phyloP scores from a whole-genome alignment of 192 early-diverging fungal species.

The Mortierella claussenii region DNA sequence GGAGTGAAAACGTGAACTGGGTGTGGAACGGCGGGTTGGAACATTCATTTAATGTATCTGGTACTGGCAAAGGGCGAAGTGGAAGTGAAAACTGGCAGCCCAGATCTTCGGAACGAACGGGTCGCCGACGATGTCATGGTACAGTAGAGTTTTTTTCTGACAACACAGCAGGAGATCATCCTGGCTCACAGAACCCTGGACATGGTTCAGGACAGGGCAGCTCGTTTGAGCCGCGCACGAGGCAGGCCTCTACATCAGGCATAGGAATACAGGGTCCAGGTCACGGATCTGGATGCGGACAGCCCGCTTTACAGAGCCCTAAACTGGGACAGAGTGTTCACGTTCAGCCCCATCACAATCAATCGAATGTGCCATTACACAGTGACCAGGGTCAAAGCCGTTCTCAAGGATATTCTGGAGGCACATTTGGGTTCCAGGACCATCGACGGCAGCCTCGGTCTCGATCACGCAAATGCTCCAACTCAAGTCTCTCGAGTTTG shows the following conservation, averaged over 20 bases:
- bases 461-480: conserved; percentile 29
- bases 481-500: conserved; percentile 25
- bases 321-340: conserved; percentile 1
- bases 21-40: not conserved
- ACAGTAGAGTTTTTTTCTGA: too few species aligned
- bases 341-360: conserved; percentile 6
- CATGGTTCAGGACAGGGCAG: too few species aligned
- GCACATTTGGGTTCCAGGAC: conserved; percentile 9
- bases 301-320: not conserved
- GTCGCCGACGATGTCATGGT: not conserved
- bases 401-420: not conserved
- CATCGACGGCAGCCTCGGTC: conserved; percentile 30
- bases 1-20: not conserved
- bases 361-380: too few species aligned
- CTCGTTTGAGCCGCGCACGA: not conserved
- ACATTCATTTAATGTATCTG: too few species aligned
- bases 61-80: not conserved
- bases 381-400: not conserved
- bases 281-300: not conserved
- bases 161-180: not conserved
- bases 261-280: not conserved
- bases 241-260: not conserved
- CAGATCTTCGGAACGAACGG: conserved; percentile 1
- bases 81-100: conserved; percentile 27
- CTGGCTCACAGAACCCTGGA: not conserved